Evolutionary conservation across 306 rosid genomes (phyloP), one percentile per base, ranked within the genome.

Genomic region (Adenanthera pavonina): DNA sequence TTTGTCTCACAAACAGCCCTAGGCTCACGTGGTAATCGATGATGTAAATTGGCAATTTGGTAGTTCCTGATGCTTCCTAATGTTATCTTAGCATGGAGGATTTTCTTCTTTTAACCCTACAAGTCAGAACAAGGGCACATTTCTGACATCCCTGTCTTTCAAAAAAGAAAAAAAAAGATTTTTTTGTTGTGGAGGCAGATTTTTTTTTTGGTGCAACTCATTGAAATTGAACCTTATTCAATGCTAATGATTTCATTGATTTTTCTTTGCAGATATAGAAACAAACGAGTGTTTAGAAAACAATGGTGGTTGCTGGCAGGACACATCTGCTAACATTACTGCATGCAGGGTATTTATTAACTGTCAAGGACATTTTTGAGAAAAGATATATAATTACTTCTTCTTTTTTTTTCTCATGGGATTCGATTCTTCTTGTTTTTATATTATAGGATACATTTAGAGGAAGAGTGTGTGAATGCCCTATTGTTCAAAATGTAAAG

Each of bases 391-490:
- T 51, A 7, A 8, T 54, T 68, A 53, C 2, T 19, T 57, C 8
- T 69, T 43, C 67, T 62, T 14, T 30, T 74, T 62, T 14, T 30
- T 74, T 87, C 57, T 14, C 41, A 40, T 41, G 47, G 76, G 35
- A 16, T 34, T 68, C 47, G 30, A 7, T 78, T 78, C 74, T 67
- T 79, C 71, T 54, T 74, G 47, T 8, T 67, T 67, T 8, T 71
- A 69, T 78, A 48, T 54, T 64, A 43, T 61, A 95, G 99, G 98
- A 93, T 77, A 95, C 98, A 35, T 95, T 93, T 81, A 92, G 98
- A 4, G 99, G 99, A 84, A 89, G 99, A 92, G 94, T 92, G 51
- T 95, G 99, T 49, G 96, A 92, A 86, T 95, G 99, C 88, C 99
- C 97, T 72, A 73, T 86, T 81, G 99, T 93, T 72, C 89, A 89